phyloP scores from a whole-genome alignment of 495 filamentous ascomycete species.

The Cercophora scortea region DNA sequence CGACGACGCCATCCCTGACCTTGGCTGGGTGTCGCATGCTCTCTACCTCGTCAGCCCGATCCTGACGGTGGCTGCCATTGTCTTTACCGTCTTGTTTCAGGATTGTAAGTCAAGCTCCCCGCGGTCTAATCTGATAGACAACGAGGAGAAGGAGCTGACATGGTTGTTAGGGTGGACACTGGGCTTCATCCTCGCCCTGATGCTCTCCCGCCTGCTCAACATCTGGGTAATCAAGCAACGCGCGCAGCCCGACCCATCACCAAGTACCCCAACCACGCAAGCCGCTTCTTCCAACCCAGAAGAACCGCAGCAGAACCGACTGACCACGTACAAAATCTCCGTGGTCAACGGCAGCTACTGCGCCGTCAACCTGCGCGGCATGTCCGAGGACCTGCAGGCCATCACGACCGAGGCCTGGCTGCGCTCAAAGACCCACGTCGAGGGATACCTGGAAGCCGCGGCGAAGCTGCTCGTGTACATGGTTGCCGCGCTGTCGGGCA shows the following conservation, averaged over 20 bases:
- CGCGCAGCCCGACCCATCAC: constrained; percentile 7
- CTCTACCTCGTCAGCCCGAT: constrained; percentile 38
- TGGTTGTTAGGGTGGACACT: constrained; percentile 38
- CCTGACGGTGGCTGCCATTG: constrained; percentile 33
- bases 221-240: constrained; percentile 46
- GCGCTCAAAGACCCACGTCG: constrained; percentile 38
- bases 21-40: constrained; percentile 32
- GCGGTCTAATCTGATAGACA: not conserved
- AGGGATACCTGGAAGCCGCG: constrained; percentile 35
- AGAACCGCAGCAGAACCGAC: constrained; percentile 1
- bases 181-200: constrained; percentile 33
- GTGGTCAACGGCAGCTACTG: constrained; percentile 18
- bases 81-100: constrained; percentile 30
- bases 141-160: too few species aligned
- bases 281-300: too few species aligned
- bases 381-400: constrained; percentile 47
- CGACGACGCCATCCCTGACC: constrained; percentile 18
- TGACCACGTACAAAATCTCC: constrained; percentile 26
- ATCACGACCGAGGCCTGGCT: constrained; percentile 52
- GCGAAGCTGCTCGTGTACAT: constrained; percentile 50
- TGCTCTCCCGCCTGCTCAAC: constrained; percentile 47
- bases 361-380: constrained; percentile 41
- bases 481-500: constrained; percentile 42
- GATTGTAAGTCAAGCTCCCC: constrained; percentile 30
- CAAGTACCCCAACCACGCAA: too few species aligned